Evolutionary conservation across 345 rosid species (phyloP), one percentile per base, ranked within the genome.

Genomic region (Cardamine occulta): DNA sequence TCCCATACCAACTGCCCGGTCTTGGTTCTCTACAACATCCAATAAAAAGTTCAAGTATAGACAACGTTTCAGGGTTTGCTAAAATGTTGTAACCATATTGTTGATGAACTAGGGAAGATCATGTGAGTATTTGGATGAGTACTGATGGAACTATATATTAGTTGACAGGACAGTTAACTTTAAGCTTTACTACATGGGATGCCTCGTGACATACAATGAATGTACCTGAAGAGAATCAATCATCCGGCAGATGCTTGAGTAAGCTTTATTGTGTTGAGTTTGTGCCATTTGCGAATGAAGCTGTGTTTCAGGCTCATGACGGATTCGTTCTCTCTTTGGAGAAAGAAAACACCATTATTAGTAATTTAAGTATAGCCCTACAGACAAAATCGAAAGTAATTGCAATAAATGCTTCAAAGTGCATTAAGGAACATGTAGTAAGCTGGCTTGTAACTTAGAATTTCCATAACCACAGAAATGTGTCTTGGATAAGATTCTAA

Each of bases 291-390:
- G 44, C 42, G 23, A 68, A 60, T 7, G 56, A 19, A 47, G 67
- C 42, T 58, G 68, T 58, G 68, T 60, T 75, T 60, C 74, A 75
- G 45, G 63, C 21, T 40, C 68, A 8, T 67, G 68, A 6, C 37
- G 11, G 57, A 60, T 60, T 59, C 26, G 9, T 68, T 75, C 37
- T 52, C 63, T 68, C 68, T 75, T 37, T 67, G 29, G 61, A 66
- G 14, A 48, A 57, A 66, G 2, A 74, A 23, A 35, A 17, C 12
- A 57, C 8, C 42, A 47, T 57, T 18, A 48, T 57, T 18, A 35
- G 67, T n/a, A n/a, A n/a, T n/a, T n/a, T n/a, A n/a, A n/a, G n/a
- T 47, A 44, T n/a, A 8, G 9, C 39, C 21, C 35, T 34, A 45
- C 23, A 0, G 35, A 74, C 10, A 54, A 15, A 40, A 32, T 3